phyloP scores from a whole-genome alignment of 2,329 filamentous ascomycete genomes.

The Pseudogymnoascus sp. region DNA sequence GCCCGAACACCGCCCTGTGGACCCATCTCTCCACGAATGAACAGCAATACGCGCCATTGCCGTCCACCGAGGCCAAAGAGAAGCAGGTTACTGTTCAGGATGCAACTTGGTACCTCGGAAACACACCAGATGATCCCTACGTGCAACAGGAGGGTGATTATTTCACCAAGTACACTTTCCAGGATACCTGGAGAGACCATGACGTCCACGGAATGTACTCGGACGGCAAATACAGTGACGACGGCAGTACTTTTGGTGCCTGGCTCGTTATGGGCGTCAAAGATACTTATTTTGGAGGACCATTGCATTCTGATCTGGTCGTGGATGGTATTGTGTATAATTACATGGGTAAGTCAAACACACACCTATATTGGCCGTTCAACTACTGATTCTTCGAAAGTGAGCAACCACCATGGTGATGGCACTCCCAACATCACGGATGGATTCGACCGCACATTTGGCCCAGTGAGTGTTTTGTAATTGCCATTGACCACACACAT shows the following conservation, averaged over 20 bases:
- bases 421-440: slow-evolving; percentile 55
- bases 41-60: slow-evolving; percentile 44
- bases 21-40: slow-evolving; percentile 53
- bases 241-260: slow-evolving; percentile 47
- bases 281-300: slow-evolving; percentile 55
- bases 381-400: slow-evolving; percentile 23
- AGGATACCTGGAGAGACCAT: slow-evolving; percentile 49
- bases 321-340: slow-evolving; percentile 61
- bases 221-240: slow-evolving; percentile 41
- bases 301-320: slow-evolving; percentile 52
- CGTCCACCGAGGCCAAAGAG: slow-evolving; percentile 34
- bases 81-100: slow-evolving; percentile 49
- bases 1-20: slow-evolving; percentile 51
- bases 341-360: slow-evolving; percentile 37
- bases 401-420: slow-evolving; percentile 55
- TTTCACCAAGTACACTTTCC: slow-evolving; percentile 60
- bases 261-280: slow-evolving; percentile 59
- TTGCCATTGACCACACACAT: background rate
- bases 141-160: slow-evolving; percentile 49
- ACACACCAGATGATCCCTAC: slow-evolving; percentile 46
- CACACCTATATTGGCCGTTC: background rate
- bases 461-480: slow-evolving; percentile 33
- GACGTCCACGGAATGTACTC: slow-evolving; percentile 48
- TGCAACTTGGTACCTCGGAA: slow-evolving; percentile 53
- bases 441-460: slow-evolving; percentile 58